Conservation (phyloP, 345 rosid species). For the Eucalyptus sideroxylon region DNA sequence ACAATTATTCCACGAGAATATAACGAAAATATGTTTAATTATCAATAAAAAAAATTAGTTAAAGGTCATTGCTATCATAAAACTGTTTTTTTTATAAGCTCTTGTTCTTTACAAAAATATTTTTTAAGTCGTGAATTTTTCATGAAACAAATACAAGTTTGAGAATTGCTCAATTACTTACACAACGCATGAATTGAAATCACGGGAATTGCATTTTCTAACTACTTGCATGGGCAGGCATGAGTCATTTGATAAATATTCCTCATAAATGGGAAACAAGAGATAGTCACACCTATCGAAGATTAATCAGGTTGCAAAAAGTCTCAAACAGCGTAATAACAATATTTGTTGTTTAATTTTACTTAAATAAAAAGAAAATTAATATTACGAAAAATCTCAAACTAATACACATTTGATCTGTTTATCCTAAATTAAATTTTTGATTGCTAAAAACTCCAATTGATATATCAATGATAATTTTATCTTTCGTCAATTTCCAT, state of each 20-base stretch:
- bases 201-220: rapidly evolving
- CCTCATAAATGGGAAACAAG: rapidly evolving
- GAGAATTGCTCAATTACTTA: background rate
- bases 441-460: rapidly evolving
- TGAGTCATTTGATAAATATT: background rate
- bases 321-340: rapidly evolving
- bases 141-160: rapidly evolving
- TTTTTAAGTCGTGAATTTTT: background rate
- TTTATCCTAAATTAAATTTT: no score
- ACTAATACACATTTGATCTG: rapidly evolving
- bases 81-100: background rate
- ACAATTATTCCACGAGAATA: background rate
- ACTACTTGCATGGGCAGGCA: background rate
- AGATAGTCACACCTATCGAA: rapidly evolving
- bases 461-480: rapidly evolving
- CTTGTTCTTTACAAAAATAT: rapidly evolving
- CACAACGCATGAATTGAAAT: background rate
- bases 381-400: rapidly evolving
- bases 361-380: no score
- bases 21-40: background rate
- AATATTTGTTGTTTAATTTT: no score
- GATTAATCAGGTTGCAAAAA: background rate
- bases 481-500: no score
- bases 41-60: background rate
- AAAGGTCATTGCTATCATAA: background rate